A percentile compares a stretch with the other conserved stretches of the same genome.
phyloP scores from a whole-genome alignment of 2,329 filamentous ascomycete species.

The Fusarium cyanostomum region DNA sequence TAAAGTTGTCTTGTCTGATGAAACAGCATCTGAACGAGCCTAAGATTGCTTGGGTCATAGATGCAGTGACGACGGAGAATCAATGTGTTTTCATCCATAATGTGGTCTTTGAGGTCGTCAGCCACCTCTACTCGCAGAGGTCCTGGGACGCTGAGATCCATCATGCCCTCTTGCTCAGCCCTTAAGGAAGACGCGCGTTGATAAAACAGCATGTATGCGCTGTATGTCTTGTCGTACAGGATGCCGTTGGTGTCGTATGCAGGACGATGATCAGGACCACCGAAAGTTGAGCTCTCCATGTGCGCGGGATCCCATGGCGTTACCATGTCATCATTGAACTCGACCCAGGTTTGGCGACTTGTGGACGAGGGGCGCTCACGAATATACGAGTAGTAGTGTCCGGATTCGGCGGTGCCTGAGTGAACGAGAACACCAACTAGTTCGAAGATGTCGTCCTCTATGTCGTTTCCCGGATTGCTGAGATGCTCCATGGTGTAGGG shows the following conservation, averaged over 20 bases:
- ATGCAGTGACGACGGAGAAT: conserved; percentile 82
- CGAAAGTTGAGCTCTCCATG: conserved; percentile 82
- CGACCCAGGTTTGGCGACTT: conserved; percentile 73
- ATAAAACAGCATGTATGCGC: conserved; percentile 98
- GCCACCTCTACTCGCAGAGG: conserved; percentile 58
- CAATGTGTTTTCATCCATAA: conserved; percentile 76
- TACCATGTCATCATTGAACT: conserved; percentile 94
- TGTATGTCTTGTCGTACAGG: conserved; percentile 75
- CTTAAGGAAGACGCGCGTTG: conserved; percentile 77
- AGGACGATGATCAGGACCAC: conserved; percentile 69
- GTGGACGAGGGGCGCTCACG: conserved; percentile 74
- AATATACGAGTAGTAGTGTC: conserved; percentile 97
- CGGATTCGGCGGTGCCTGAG: conserved; percentile 89
- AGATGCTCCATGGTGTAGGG: conserved; percentile 90
- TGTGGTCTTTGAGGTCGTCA: conserved; percentile 62
- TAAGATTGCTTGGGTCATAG: conserved; percentile 75
- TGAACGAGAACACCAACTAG: conserved; percentile 96
- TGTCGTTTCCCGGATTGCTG: conserved; percentile 65
- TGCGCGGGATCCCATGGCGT: conserved; percentile 76
- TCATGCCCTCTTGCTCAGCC: conserved; percentile 59
- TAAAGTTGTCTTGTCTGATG: conserved; percentile 62
- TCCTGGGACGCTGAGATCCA: conserved; percentile 42
- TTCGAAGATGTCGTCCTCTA: conserved; percentile 81
- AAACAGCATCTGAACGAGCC: conserved; percentile 73
- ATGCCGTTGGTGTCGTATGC: conserved; percentile 57